A percentile compares a stretch with the other conserved stretches of the same genome.
Conservation (phyloP, 345 rosid species). For the Barbarea vulgaris region DNA sequence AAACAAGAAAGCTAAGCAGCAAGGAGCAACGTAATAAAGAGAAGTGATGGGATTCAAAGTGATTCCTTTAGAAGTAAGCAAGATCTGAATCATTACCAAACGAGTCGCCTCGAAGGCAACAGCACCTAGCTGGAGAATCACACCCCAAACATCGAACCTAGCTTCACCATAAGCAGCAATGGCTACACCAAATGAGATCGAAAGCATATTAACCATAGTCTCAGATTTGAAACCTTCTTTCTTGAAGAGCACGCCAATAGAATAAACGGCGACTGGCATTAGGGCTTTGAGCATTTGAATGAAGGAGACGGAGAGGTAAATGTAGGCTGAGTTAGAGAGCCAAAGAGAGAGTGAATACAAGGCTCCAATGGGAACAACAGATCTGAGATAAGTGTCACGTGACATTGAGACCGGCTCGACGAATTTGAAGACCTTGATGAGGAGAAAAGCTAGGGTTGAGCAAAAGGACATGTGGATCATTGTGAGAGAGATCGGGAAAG, state of each 20-base stretch:
- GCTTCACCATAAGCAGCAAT: slow-evolving; percentile 72
- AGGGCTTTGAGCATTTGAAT: slow-evolving; percentile 96
- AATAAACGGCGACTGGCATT: slow-evolving; percentile 97
- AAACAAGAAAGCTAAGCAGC: slow-evolving; percentile 57
- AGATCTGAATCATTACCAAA: slow-evolving; percentile 65
- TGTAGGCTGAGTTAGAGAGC: slow-evolving; percentile 95
- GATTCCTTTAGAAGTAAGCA: slow-evolving; percentile 59
- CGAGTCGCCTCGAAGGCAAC: slow-evolving; percentile 68
- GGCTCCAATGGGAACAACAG: slow-evolving; percentile 93
- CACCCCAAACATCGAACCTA: slow-evolving; percentile 64
- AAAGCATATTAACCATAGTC: slow-evolving; percentile 63
- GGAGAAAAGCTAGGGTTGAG: slow-evolving; percentile 76
- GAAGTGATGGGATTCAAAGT: slow-evolving; percentile 63
- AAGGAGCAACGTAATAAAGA: slow-evolving; percentile 67
- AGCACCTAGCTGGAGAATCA: slow-evolving; percentile 60
- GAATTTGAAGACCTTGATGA: slow-evolving; percentile 82
- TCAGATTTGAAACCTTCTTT: slow-evolving; percentile 52
- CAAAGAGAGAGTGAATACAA: slow-evolving; percentile 84
- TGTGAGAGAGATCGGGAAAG: slow-evolving; percentile 90
- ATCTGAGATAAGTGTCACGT: slow-evolving; percentile 70
- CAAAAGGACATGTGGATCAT: slow-evolving; percentile 99
- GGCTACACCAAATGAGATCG: slow-evolving; percentile 66
- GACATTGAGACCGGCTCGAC: slow-evolving; percentile 96
- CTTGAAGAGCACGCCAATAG: slow-evolving; percentile 56
- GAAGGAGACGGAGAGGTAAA: slow-evolving; percentile 89